Evolutionary conservation across 768 basidiomycete species (phyloP).

Genomic region (Suillus clintonianus): DNA sequence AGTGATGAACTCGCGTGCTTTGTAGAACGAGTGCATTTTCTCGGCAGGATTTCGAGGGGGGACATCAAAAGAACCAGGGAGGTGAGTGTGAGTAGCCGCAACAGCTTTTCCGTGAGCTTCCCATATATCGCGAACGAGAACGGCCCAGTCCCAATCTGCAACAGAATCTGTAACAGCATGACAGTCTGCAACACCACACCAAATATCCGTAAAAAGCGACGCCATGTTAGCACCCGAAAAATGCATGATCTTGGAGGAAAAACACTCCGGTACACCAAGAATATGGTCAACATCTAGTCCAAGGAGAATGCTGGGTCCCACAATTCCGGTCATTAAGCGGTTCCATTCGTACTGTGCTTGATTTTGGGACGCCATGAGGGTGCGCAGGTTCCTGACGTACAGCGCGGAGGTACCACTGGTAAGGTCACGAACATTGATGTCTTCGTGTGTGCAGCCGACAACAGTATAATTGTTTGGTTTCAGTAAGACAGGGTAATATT

Average conservation of each 20-base stretch:
- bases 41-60: too few relatives aligned
- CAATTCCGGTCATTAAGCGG: constrained; percentile 35
- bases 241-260: constrained; percentile 16
- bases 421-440: constrained; percentile 21
- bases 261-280: constrained; percentile 34
- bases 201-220: too few relatives aligned
- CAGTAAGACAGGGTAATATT: constrained; percentile 40
- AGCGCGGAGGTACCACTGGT: background rate
- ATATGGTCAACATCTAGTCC: constrained; percentile 24
- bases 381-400: constrained; percentile 5
- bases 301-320: constrained; percentile 36
- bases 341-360: constrained; percentile 22
- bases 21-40: too few relatives aligned
- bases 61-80: too few relatives aligned
- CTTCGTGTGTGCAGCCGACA: constrained; percentile 19
- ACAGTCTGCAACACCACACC: too few relatives aligned
- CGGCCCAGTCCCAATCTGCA: too few relatives aligned
- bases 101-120: too few relatives aligned
- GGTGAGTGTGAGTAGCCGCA: too few relatives aligned
- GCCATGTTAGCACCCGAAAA: constrained; percentile 9
- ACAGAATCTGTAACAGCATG: too few relatives aligned
- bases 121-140: too few relatives aligned
- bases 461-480: constrained; percentile 25
- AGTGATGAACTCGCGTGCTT: too few relatives aligned
- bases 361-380: background rate